Evolutionary conservation across 345 rosid genomes (phyloP).

Genomic region (Lumnitzera racemosa): DNA sequence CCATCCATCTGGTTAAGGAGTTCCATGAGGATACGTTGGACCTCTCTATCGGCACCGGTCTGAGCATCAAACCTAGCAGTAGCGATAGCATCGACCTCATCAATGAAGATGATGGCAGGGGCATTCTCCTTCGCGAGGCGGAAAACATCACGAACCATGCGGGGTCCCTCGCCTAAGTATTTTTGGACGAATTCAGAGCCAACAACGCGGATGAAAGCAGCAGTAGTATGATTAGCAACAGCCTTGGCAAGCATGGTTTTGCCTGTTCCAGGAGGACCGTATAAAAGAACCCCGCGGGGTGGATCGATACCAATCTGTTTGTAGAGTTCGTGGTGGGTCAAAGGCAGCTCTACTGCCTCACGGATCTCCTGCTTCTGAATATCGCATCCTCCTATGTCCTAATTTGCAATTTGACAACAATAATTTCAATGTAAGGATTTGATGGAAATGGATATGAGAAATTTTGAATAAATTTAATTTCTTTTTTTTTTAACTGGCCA

Average conservation of each 20-base stretch:
- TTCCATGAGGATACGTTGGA: slow-evolving; percentile 95
- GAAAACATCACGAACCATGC: slow-evolving; percentile 99
- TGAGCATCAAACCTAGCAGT: slow-evolving; percentile 99
- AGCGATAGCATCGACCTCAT: slow-evolving; percentile 97
- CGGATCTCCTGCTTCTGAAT: slow-evolving; percentile 98
- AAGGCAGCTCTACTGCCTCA: slow-evolving; percentile 97
- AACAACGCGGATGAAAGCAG: slow-evolving; percentile 96
- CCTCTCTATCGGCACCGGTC: slow-evolving; percentile 99
- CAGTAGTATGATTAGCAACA: slow-evolving; percentile 95
- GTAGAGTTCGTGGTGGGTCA: slow-evolving; percentile 91
- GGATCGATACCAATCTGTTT: slow-evolving; percentile 98
- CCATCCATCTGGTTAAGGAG: slow-evolving; percentile 98
- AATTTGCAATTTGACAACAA: not conserved
- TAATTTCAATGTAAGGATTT: not conserved
- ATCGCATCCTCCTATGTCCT: slow-evolving; percentile 99
- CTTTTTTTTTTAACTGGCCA: not conserved
- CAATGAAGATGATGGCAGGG: slow-evolving; percentile 95
- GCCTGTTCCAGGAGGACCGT: slow-evolving; percentile 99
- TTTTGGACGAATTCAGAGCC: slow-evolving; percentile 99
- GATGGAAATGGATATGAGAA: not conserved
- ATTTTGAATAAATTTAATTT: not conserved
- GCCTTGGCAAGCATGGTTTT: slow-evolving; percentile 99
- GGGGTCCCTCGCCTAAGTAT: slow-evolving; percentile 99
- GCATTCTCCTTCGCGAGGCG: slow-evolving; percentile 99
- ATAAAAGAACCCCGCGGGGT: slow-evolving; percentile 92